Evolutionary conservation across 2,329 filamentous ascomycete genomes (phyloP).

Genomic region (Trichophyton simii): DNA sequence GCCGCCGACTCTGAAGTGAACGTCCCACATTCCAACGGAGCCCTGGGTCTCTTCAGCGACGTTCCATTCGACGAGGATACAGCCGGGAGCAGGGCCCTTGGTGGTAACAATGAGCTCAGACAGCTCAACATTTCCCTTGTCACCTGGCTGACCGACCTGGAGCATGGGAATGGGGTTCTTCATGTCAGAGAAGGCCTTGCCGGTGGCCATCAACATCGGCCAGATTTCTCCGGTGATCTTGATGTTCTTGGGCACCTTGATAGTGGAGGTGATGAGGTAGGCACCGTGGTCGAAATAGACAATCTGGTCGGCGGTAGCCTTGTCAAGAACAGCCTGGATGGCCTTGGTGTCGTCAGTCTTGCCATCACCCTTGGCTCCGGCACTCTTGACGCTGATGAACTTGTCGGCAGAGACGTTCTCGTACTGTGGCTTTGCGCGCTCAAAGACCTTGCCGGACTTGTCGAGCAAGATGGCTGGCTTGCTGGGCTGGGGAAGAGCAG

Average conservation of each 20-base stretch:
- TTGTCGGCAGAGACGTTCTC: constrained; percentile 50
- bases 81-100: constrained; percentile 68
- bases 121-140: constrained; percentile 72
- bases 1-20: constrained; percentile 89
- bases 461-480: constrained; percentile 59
- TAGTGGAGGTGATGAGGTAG: constrained; percentile 48
- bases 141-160: constrained; percentile 66
- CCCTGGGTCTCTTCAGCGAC: constrained; percentile 53
- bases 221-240: constrained; percentile 86
- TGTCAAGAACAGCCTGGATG: constrained; percentile 67
- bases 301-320: constrained; percentile 44
- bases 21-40: constrained; percentile 76
- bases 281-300: constrained; percentile 54
- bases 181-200: constrained; percentile 59
- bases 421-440: constrained; percentile 84
- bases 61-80: constrained; percentile 88
- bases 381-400: constrained; percentile 72
- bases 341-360: constrained; percentile 72
- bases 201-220: constrained; percentile 77
- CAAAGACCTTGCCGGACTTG: constrained; percentile 56
- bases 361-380: constrained; percentile 80
- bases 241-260: constrained; percentile 57
- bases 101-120: constrained; percentile 79
- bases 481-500: constrained; percentile 39
- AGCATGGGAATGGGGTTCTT: constrained; percentile 71